Base-by-base conservation (phyloP, 352 stramenopile genomes). In the Thraustotheca clavata region DNA sequence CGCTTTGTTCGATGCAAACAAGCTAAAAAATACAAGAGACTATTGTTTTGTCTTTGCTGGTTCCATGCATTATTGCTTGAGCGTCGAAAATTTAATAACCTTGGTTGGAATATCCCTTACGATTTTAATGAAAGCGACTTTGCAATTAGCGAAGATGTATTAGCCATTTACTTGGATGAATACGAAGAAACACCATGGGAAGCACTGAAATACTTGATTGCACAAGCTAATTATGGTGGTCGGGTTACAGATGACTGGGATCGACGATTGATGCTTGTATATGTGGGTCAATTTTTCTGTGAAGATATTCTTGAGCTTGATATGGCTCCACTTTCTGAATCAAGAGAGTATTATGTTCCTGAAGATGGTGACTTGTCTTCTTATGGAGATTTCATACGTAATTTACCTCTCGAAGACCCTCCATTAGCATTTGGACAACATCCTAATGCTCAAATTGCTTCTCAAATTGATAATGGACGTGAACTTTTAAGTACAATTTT, bases 71-170 rank as follows among this genome's bases (percentile, higher is more conserved):
- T 98, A 1, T 69, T 98, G 12, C 78, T 98, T 0, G 95, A 98
- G 72, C 82, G 95, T 3, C 83, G 95, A 54, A 98, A 98, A 66
- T 98, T 98, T 66, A 98, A 97, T 69, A 93, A 95, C 31, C 76
- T 98, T 0, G 95, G 95, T 7, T 98, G 95, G 89, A 98, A 98
- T 71, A 97, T 98, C 24, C 95, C 94, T 22, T 98, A 98, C 76
- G 95, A 98, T 54, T 98, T 98, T 59, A 98, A 98, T 69, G 93
- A 98, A 66, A 94, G 87, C 4, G 95, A 98, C 74, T 98, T 98
- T 75, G 80, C 86, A 16, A 98, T 98, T 67, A 98, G 89, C 59
- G 90, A 98, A 55, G 92, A 98, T 65, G 87, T 98, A 27, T 71
- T 98, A 31, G 89, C 91, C 11, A 96, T 98, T 36, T 98, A 98